A percentile compares a stretch with the other conserved stretches of the same genome.
Evolutionary conservation across 768 basidiomycete genomes (phyloP).

Genomic region (Tricholoma sp.): DNA sequence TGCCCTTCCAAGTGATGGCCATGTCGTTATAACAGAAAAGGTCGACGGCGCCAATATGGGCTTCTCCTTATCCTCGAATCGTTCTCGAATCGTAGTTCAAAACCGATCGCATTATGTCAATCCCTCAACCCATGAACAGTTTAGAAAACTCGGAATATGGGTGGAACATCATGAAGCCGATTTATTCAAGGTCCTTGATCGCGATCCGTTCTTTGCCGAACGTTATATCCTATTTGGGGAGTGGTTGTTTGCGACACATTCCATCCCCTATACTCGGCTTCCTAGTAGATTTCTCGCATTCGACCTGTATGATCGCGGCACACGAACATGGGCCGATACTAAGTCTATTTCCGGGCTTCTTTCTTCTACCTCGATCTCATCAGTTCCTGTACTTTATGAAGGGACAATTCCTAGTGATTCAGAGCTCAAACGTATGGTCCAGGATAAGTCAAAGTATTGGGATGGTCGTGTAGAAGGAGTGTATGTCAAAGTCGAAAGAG

Average conservation of each 20-base stretch:
- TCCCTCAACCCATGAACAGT: conserved; percentile 53
- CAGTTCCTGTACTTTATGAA: conserved; percentile 41
- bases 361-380: conserved; percentile 30
- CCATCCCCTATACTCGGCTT: conserved; percentile 50
- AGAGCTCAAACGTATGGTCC: conserved; percentile 41
- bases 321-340: conserved; percentile 34
- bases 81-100: conserved; percentile 45
- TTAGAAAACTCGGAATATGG: conserved; percentile 54
- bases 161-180: conserved; percentile 43
- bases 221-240: conserved; percentile 60
- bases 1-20: conserved; percentile 15
- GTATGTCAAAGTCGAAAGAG: conserved; percentile 50
- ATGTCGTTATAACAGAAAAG: conserved; percentile 56
- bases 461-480: conserved; percentile 51
- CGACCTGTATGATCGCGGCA: conserved; percentile 52
- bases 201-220: conserved; percentile 48
- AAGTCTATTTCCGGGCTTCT: conserved; percentile 29
- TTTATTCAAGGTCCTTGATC: conserved; percentile 36
- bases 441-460: conserved; percentile 36
- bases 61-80: conserved; percentile 47
- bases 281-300: conserved; percentile 56
- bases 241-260: conserved; percentile 60
- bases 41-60: conserved; percentile 68
- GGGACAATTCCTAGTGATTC: conserved; percentile 34
- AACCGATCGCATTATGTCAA: conserved; percentile 61